These are phyloP conservation scores for Aspergillus sp. DNA, from an alignment of 2,329 filamentous ascomycete species.

Conservation along the genomic window DNA sequence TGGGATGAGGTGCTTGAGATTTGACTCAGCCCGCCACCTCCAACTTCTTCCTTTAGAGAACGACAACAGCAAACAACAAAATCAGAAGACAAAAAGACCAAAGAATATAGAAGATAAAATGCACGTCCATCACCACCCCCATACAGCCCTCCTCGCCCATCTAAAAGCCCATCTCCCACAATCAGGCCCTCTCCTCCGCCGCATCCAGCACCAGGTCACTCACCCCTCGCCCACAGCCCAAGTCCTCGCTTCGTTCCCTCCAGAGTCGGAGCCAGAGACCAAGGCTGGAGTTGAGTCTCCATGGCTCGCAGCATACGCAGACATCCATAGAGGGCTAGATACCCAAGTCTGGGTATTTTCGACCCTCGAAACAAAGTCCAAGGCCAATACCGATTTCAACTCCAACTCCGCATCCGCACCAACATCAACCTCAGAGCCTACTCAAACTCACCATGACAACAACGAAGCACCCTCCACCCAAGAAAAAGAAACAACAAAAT, in stretches of 20 bases:
- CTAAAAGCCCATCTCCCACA: constrained; percentile 39
- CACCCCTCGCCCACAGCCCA: constrained; percentile 34
- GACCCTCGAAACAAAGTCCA: constrained; percentile 33
- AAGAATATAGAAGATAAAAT: not conserved
- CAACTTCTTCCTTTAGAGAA: not conserved
- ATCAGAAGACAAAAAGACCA: not conserved
- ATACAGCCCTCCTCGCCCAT: constrained; percentile 21
- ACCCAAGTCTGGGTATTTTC: constrained; percentile 46
- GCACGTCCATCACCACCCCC: constrained; percentile 3
- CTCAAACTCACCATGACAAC: constrained; percentile 1
- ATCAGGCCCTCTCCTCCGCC: constrained; percentile 37
- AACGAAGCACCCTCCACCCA: not conserved
- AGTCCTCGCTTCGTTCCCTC: constrained; percentile 34
- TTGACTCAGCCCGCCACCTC: not conserved
- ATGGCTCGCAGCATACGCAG: constrained; percentile 44
- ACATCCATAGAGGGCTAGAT: constrained; percentile 39
- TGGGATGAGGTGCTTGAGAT: not conserved
- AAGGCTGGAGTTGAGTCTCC: constrained; percentile 12
- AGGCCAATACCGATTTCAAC: not conserved
- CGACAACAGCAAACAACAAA: not conserved
- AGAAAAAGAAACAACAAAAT: not conserved
- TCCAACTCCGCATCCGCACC: not conserved
- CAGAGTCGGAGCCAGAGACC: not conserved
- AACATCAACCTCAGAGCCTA: not conserved
- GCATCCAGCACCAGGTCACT: constrained; percentile 39